These are phyloP conservation scores for Vaccinium vitisidaea DNA, from an alignment of 148 eudicot genomes.

Conservation along the genomic window DNA sequence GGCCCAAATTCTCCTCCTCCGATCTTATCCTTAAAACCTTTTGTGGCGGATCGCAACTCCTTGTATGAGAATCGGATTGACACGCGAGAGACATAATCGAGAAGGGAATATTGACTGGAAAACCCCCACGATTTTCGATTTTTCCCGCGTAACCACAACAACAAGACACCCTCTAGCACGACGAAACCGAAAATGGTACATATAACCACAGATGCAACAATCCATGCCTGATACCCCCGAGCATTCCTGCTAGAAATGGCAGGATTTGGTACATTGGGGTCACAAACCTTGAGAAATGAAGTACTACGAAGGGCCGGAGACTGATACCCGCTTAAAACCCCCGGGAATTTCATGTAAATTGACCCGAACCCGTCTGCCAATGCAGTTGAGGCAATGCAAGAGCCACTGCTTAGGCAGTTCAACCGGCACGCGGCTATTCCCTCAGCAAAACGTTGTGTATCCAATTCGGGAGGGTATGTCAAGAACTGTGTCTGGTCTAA, in stretches of 20 bases:
- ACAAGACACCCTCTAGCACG: slow-evolving; percentile 45
- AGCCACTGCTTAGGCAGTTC: slow-evolving; percentile 46
- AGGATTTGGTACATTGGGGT: slow-evolving; percentile 45
- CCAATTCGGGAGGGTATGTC: slow-evolving; percentile 58
- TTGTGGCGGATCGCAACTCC: slow-evolving; percentile 64
- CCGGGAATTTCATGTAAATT: slow-evolving; percentile 49
- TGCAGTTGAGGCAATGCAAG: slow-evolving; percentile 68
- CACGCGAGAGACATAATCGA: slow-evolving; percentile 84
- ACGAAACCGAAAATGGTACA: slow-evolving; percentile 37
- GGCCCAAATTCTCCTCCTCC: slow-evolving; percentile 86
- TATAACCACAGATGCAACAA: slow-evolving; percentile 51
- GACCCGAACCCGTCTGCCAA: slow-evolving; percentile 65
- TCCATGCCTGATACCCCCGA: slow-evolving; percentile 44
- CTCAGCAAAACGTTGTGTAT: slow-evolving; percentile 27
- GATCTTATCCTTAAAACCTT: slow-evolving; percentile 75
- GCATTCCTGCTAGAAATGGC: slow-evolving; percentile 25
- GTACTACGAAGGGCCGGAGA: slow-evolving; percentile 80
- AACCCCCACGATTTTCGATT: slow-evolving; percentile 49
- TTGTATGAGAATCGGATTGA: slow-evolving; percentile 73
- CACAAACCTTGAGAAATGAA: slow-evolving; percentile 74
- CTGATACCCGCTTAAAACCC: slow-evolving; percentile 62
- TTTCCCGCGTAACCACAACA: slow-evolving; percentile 72
- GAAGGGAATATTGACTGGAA: slow-evolving; percentile 62
- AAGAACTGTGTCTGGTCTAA: slow-evolving; percentile 64
- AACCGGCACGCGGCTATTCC: slow-evolving; percentile 47